A percentile compares a stretch with the other conserved stretches of the same genome.
These are phyloP conservation scores for Dothideomycetes sp. DNA, from an alignment of 2,329 filamentous ascomycete species.

Conservation along the genomic window DNA sequence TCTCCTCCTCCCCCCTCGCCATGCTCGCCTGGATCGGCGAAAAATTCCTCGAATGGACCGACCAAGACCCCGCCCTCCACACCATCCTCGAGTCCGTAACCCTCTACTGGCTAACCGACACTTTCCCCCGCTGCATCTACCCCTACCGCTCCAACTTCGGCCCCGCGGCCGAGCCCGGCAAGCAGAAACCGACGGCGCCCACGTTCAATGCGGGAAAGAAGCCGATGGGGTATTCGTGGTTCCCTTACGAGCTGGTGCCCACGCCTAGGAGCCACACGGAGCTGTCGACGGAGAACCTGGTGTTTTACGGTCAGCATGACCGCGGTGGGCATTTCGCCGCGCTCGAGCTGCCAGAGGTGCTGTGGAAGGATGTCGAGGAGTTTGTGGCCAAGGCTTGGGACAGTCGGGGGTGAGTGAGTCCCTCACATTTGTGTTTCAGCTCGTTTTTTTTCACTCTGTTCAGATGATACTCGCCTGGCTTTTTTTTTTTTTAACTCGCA, in stretches of 20 bases:
- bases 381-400: conserved; percentile 16
- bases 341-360: conserved; percentile 22
- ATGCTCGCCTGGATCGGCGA: conserved; percentile 49
- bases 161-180: not conserved
- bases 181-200: not conserved
- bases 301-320: conserved; percentile 27
- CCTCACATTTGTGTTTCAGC: not conserved
- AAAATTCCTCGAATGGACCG: conserved; percentile 45
- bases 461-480: not conserved
- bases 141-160: conserved; percentile 28
- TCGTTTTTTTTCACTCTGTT: not conserved
- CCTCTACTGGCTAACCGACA: conserved; percentile 44
- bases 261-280: conserved; percentile 27
- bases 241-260: conserved; percentile 30
- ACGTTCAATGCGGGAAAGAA: conserved; percentile 15
- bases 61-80: conserved; percentile 28
- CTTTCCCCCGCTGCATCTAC: conserved; percentile 31
- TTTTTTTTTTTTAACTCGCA: no score
- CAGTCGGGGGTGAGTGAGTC: not conserved
- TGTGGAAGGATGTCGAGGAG: conserved; percentile 23
- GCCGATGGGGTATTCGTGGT: conserved; percentile 33
- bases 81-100: conserved; percentile 39
- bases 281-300: conserved; percentile 25
- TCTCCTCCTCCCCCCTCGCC: conserved; percentile 43
- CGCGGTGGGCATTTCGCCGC: conserved; percentile 29